Base-by-base conservation (phyloP, 1,284 basidiomycete genomes). In the Blastosporella zonata region DNA sequence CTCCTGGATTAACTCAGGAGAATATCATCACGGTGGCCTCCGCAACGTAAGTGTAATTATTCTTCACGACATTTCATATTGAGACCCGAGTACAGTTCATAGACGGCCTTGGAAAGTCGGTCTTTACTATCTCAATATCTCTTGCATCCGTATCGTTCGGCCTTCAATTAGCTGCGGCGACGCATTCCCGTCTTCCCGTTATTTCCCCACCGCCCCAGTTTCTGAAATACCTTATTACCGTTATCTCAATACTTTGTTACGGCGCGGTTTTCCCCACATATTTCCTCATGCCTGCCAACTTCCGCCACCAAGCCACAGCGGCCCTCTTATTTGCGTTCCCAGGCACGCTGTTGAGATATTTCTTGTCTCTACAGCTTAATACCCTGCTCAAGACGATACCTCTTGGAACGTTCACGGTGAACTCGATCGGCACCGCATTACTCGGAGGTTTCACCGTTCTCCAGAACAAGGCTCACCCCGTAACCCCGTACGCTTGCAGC, bases 281-380 rank as follows among this genome's bases (percentile, higher is more conserved):
- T 71, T 90, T 90, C 62, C 73, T 81, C 39, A 77, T 89, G 41
- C 77, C 90, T 5, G 61, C 73, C n/a, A 62, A 66, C 21, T 91
- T 82, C 70, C 89, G 93, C 21, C 84, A 87, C 50, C 74, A 86
- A 62, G 90, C 85, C 9, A 90, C 90, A 12, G 90, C 95, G 46
- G 84, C 93, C n/a, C 75, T 99, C 25, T 71, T 98, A 17, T 90
- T 98, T 64, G 83, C 87, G 13, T 97, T 90, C 54, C 92, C 93
- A 2, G 97, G 96, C 23, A 82, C 93, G 1, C 75, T 97, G 47
- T 77, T 88, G 2, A 87, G 97, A 46, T 98, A 91, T 68, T 59
- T 86, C 28, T 77, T 98, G 35, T 84, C 90, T 12, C 71, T 83
- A 43, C 63, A 70, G 40, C 73, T 97, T 54, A 99, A 98, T 65